Evolutionary conservation across 345 rosid species (phyloP), one percentile per base, ranked within the genome.

Genomic region (Tarenaya hassleriana): DNA sequence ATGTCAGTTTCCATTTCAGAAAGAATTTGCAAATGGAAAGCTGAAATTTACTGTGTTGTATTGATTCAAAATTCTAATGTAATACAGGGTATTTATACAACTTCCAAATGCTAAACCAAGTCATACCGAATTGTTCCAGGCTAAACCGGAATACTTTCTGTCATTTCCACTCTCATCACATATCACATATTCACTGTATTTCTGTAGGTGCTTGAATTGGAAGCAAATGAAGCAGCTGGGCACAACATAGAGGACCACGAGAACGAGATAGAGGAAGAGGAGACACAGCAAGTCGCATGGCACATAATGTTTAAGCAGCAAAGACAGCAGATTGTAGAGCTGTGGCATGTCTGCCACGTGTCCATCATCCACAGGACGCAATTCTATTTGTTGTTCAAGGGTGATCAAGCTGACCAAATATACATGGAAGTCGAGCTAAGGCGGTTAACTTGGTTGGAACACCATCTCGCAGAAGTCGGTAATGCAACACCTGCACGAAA

Each of bases 391-490:
- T 73, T 94, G 46, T 94, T 94, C 66, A 94, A 72, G 56, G 99
- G 99, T 7, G 99, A 94, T 51, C 84, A 83, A 47, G 92, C 97
- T 24, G 98, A 92, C 68, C 95, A 92, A 69, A 92, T 92, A 68
- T 88, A 92, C 72, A 77, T 92, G 86, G 97, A 92, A 69, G 98
- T 92, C 39, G 98, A 92, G 82, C 91, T 92, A 21, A 73, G 98
- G 69, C 86, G 99, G 45, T 61, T 94, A 63, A 88, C 79, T 40
- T 94, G 99, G 99, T 62, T 94, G 76, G 96, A 86, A 68, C 77
- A 88, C 59, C 99, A 94, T 71, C 75, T 94, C 50, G 60, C 96
- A 31, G 92, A 88, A 71, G 82, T 73, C 38, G 99, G 95, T 50
- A 75, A 79, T 71, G 87, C 95, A 50, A 88, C 92, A 73, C 95